Evolutionary conservation across 2,329 filamentous ascomycete species (phyloP), one percentile per base, ranked within the genome.

Genomic region (Cercospora citrullina): DNA sequence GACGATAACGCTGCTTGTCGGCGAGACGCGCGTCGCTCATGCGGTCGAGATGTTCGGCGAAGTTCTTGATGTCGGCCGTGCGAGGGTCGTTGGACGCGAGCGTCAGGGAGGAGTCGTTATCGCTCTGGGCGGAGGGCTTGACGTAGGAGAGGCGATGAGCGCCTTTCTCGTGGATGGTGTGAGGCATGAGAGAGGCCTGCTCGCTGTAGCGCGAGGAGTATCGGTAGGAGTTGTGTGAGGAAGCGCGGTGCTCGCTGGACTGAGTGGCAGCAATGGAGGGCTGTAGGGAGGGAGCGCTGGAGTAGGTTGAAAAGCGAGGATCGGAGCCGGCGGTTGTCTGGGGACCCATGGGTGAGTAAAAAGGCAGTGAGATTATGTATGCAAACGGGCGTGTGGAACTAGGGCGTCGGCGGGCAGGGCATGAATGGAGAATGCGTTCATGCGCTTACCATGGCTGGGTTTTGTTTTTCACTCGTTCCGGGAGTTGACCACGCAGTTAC

Each of bases 21-120:
- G 53, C 51, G 30, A 97, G 88, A 60, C 91, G 91, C 81, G 92
- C 93, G 84, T 96, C 95, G 80, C 96, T 92, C 82, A 97, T 91
- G 76, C 93, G 91, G 76, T 93, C 90, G 71, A 97, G 87, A 68
- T 91, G 90, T 69, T 90, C 87, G 75, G 91, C 90, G 79, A 95
- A 93, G 73, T 91, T 87, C 79, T 90, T 87, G 78, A 95, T 88
- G 75, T 89, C 87, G 70, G 84, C 84, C 71, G 86, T 81, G 76
- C 85, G 85, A 70, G 85, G 84, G 78, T 85, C 84, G 67, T 71
- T 71, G 48, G 70, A 69, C 60, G 73, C 72, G 33, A 77, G 73
- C 18, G 76, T 77, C 63, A 74, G 71, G 59, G 71, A 71, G 71
- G 72, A 76, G 21, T 26, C 51, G 18, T 36, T 59, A 36, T 59